Base-by-base conservation (phyloP, 768 basidiomycete species). In the Naganishia vaughanmartiniae region DNA sequence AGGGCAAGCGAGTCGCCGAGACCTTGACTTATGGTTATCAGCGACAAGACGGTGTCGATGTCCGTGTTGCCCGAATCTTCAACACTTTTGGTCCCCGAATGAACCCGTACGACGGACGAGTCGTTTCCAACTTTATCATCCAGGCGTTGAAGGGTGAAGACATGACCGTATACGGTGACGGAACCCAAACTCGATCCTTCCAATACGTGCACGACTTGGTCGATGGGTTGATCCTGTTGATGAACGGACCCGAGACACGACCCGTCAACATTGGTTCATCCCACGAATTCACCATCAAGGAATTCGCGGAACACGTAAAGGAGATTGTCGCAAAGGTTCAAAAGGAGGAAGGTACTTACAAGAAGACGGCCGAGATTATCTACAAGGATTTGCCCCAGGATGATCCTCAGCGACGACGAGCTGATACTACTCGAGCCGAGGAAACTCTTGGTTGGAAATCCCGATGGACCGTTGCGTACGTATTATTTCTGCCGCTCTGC, bases 1-100 rank as follows among this genome's bases (percentile, higher is more conserved):
- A 99, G 83, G 96, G 96, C 58, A 99, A 99, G 84, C 93, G 96
- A 76, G 95, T 98, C 46, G 95, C 96, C 48, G 96, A 99, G 83
- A 96, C 95, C 21, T 83, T 99, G 74, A 94, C 95, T 9, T 99
- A 98, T 78, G 94, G 94, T 48, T 98, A 90, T 85, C 90, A 91
- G 74, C 86, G 90, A 70, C 96, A 96, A 81, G 93, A 98, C 78
- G 88, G 89, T 67, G 94, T 99, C 71, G 91, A 97, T 75, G 92
- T 98, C 66, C 89, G 94, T 67, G 94, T 99, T 51, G 94, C 94
- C 2, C 91, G 96, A 74, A 99, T 99, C 76, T 99, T 99, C 86
- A 99, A 99, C 74, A 77, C 75, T 39, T 76, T 73, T 69, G 77
- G 77, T 75, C 76, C 80, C 60, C 79, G 76, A 69, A 80, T 96